Evolutionary conservation across 129 eudicot species (phyloP).

Genomic region (Apium graveolens): DNA sequence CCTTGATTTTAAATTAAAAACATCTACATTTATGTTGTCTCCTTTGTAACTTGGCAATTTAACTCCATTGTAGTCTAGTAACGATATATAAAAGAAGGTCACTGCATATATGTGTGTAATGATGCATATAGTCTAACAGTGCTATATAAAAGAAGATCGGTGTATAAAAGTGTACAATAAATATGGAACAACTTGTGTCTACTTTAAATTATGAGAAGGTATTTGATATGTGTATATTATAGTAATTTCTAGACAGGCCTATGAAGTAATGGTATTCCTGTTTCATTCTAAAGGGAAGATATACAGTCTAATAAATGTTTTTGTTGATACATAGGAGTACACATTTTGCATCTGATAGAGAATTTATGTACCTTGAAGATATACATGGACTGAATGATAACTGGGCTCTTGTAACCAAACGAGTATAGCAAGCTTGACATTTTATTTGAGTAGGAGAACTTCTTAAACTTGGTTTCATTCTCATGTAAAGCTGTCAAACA

Average conservation of each 20-base stretch:
- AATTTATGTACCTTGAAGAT: slow-evolving; percentile 74
- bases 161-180: background rate
- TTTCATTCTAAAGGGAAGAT: background rate
- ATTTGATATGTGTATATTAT: background rate
- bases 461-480: slow-evolving; percentile 58
- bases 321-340: background rate
- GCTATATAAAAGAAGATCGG: background rate
- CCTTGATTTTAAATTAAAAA: slow-evolving; percentile 73
- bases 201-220: background rate
- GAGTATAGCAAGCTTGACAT: slow-evolving; percentile 53
- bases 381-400: slow-evolving; percentile 91
- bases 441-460: slow-evolving; percentile 71
- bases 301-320: background rate
- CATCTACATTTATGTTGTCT: slow-evolving; percentile 73
- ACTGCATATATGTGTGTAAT: background rate
- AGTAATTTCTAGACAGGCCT: background rate
- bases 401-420: slow-evolving; percentile 81
- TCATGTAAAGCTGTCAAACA: slow-evolving; percentile 72
- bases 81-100: too few relatives aligned
- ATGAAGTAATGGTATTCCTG: background rate
- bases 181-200: background rate
- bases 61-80: slow-evolving; percentile 40
- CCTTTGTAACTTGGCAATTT: slow-evolving; percentile 87
- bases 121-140: background rate
- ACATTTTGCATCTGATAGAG: background rate